phyloP scores from a whole-genome alignment of 495 filamentous ascomycete species.

The Xylaria longipes region DNA sequence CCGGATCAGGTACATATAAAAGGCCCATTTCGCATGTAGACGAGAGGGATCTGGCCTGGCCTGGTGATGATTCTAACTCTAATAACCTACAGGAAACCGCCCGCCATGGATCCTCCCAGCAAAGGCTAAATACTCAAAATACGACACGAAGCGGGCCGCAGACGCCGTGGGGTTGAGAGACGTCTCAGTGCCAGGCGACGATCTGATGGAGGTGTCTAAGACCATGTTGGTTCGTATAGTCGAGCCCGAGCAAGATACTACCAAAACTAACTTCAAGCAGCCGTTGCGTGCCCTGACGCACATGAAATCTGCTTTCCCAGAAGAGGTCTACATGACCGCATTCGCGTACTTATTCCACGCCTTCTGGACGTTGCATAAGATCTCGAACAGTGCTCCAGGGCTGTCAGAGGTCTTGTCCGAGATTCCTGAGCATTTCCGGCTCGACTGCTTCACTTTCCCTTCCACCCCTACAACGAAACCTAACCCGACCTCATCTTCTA shows the following conservation, averaged over 20 bases:
- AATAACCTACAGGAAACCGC: constrained; percentile 62
- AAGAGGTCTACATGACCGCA: constrained; percentile 32
- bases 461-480: constrained; percentile 2
- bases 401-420: constrained; percentile 38
- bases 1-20: constrained; percentile 56
- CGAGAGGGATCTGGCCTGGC: neutral
- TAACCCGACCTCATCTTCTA: neutral
- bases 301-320: constrained; percentile 62
- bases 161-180: constrained; percentile 55
- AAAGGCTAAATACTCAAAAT: constrained; percentile 64
- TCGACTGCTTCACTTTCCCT: neutral
- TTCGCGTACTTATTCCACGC: constrained; percentile 44
- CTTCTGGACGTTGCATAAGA: constrained; percentile 44
- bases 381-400: constrained; percentile 41
- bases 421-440: constrained; percentile 30
- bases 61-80: neutral
- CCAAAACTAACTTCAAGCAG: constrained; percentile 36
- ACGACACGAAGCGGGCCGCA: constrained; percentile 62
- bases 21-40: neutral
- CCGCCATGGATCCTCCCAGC: constrained; percentile 74
- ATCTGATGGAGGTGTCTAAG: constrained; percentile 45
- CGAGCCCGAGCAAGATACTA: neutral
- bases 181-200: constrained; percentile 46
- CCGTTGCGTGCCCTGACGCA: constrained; percentile 69
- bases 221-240: constrained; percentile 34